phyloP scores from a whole-genome alignment of 176 grass and related monocot genomes.

The Luzula sylvatica region DNA sequence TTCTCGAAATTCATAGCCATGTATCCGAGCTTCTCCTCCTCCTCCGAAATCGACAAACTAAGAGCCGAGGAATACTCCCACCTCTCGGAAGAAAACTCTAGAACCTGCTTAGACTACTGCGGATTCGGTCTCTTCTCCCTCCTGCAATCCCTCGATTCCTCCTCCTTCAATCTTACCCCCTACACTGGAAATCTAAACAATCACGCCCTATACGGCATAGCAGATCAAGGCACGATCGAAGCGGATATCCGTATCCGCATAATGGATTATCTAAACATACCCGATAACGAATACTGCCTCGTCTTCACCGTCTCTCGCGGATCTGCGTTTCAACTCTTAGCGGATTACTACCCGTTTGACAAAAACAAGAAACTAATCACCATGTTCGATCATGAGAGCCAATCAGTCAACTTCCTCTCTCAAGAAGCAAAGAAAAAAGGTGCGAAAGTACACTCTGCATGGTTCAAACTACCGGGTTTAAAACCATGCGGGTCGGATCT shows the following conservation, averaged over 20 bases:
- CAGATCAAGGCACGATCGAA: slow-evolving; percentile 71
- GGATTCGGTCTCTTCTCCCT: slow-evolving; percentile 95
- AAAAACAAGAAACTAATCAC: slow-evolving; percentile 85
- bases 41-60: slow-evolving; percentile 61
- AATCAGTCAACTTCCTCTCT: slow-evolving; percentile 89
- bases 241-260: slow-evolving; percentile 69
- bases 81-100: slow-evolving; percentile 38
- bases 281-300: slow-evolving; percentile 80
- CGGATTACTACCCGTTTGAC: slow-evolving; percentile 88
- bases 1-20: slow-evolving; percentile 80
- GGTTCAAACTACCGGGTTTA: slow-evolving; percentile 83
- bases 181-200: slow-evolving; percentile 94
- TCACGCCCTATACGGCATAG: slow-evolving; percentile 71
- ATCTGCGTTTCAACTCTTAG: slow-evolving; percentile 83
- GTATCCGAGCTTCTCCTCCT: slow-evolving; percentile 76
- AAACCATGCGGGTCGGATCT: slow-evolving; percentile 83
- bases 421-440: slow-evolving; percentile 83
- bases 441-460: slow-evolving; percentile 69
- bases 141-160: slow-evolving; percentile 62
- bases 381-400: slow-evolving; percentile 98
- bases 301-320: slow-evolving; percentile 94
- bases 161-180: slow-evolving; percentile 69
- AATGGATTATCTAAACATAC: slow-evolving; percentile 99
- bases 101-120: slow-evolving; percentile 96
- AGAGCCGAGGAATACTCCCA: slow-evolving; percentile 79